Percentiles rank a stretch among this genome's conserved stretches.
phyloP scores from a whole-genome alignment of 768 basidiomycete species.

The Gloeostereum incarnatum region DNA sequence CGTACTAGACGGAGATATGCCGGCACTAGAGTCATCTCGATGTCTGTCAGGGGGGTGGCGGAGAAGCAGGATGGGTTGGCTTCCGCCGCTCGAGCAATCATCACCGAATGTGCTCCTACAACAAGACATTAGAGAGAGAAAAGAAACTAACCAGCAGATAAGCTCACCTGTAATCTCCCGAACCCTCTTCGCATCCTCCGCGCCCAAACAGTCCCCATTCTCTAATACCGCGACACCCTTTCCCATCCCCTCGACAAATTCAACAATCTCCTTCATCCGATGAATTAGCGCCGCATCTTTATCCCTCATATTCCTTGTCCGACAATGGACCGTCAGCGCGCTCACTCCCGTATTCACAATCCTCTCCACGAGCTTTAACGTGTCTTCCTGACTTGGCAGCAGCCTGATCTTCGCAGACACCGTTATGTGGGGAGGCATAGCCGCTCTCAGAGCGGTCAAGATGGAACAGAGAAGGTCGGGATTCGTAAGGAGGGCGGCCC shows the following conservation, averaged over 20 bases:
- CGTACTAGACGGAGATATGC: constrained; percentile 66
- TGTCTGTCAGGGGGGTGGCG: constrained; percentile 51
- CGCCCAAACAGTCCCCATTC: constrained; percentile 86
- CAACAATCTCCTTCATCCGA: constrained; percentile 76
- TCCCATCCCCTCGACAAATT: constrained; percentile 68
- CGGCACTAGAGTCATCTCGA: constrained; percentile 62
- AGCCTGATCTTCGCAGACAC: constrained; percentile 94
- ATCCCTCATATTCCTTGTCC: constrained; percentile 87
- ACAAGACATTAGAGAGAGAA: background rate
- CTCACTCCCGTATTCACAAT: constrained; percentile 85
- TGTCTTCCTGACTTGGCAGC: constrained; percentile 79
- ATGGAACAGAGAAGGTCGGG: constrained; percentile 90
- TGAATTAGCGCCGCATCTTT: constrained; percentile 71
- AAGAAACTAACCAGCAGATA: no score
- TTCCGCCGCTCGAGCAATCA: constrained; percentile 96
- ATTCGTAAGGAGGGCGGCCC: constrained; percentile 86
- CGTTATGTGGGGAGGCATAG: constrained; percentile 68
- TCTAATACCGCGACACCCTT: constrained; percentile 81
- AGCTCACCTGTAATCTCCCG: constrained; percentile 62
- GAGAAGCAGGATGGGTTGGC: constrained; percentile 87
- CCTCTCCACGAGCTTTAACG: constrained; percentile 79
- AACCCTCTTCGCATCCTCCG: constrained; percentile 71
- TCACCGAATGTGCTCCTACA: constrained; percentile 77
- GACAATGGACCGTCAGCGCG: constrained; percentile 89
- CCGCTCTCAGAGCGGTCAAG: constrained; percentile 64